Percentiles rank a stretch among this genome's conserved stretches.
These are phyloP conservation scores for Coniella lustricola DNA, from an alignment of 2,329 filamentous ascomycete genomes.

Conservation along the genomic window DNA sequence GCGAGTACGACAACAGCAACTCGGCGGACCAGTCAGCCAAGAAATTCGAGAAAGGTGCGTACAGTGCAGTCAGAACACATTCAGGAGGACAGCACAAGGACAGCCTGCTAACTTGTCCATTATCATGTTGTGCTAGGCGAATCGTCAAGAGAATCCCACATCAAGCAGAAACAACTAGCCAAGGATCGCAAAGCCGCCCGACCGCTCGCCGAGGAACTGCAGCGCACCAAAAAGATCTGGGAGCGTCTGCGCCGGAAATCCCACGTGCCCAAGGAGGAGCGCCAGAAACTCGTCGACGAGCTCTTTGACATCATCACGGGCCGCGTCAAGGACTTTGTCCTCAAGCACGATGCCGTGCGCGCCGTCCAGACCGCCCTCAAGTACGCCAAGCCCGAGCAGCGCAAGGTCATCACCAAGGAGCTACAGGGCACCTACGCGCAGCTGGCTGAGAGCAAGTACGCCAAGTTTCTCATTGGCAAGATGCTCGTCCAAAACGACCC, in stretches of 20 bases:
- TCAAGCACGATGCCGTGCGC: constrained; percentile 97
- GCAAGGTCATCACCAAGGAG: constrained; percentile 79
- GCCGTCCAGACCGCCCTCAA: constrained; percentile 96
- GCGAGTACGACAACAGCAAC: constrained; percentile 20
- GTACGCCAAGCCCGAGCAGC: constrained; percentile 79
- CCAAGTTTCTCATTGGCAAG: constrained; percentile 96
- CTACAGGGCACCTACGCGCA: constrained; percentile 77
- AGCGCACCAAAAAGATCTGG: constrained; percentile 93
- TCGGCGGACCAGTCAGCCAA: constrained; percentile 26
- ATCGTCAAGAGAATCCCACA: constrained; percentile 79
- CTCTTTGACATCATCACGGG: constrained; percentile 88
- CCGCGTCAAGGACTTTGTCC: constrained; percentile 87
- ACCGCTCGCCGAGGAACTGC: constrained; percentile 83
- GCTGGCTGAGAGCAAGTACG: constrained; percentile 90
- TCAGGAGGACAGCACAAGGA: too few species aligned
- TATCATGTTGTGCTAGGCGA: constrained; percentile 34
- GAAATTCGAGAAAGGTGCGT: constrained; percentile 30
- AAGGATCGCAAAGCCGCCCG: constrained; percentile 88
- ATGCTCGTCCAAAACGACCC: constrained; percentile 85
- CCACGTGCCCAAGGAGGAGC: constrained; percentile 82
- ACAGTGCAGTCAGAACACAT: too few species aligned
- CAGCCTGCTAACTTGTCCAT: constrained; percentile 1
- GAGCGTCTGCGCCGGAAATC: constrained; percentile 89
- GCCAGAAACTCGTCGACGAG: constrained; percentile 79
- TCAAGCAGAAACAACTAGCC: constrained; percentile 82